Conservation (phyloP, 2,329 filamentous ascomycete species). For the Cercospora berteroae region DNA sequence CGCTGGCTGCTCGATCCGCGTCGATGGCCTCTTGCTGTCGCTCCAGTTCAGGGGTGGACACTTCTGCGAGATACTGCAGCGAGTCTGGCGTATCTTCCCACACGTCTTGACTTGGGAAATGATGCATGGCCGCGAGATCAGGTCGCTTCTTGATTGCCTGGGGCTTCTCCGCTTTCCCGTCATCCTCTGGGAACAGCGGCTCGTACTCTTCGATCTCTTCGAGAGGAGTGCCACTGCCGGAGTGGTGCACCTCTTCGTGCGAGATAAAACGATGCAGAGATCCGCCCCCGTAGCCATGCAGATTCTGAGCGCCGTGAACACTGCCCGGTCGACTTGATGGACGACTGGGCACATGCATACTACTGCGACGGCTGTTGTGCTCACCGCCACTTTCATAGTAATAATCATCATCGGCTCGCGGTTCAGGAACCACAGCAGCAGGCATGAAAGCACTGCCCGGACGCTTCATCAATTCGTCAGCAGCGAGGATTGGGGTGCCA, state of each 20-base stretch:
- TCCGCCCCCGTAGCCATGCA: conserved; percentile 47
- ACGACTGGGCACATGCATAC: conserved; percentile 57
- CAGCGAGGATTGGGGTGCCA: conserved; percentile 77
- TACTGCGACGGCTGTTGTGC: conserved; percentile 51
- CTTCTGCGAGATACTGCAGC: conserved; percentile 71
- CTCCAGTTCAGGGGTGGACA: conserved; percentile 68
- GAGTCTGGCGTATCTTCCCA: conserved; percentile 96
- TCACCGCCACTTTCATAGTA: conserved; percentile 51
- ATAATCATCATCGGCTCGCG: conserved; percentile 55
- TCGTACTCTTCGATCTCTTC: conserved; percentile 94
- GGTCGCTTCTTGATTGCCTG: conserved; percentile 56
- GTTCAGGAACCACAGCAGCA: conserved; percentile 71
- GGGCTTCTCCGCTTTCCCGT: conserved; percentile 55
- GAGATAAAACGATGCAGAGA: conserved; percentile 56
- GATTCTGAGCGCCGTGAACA: conserved; percentile 40
- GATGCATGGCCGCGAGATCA: conserved; percentile 49
- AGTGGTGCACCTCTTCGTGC: conserved; percentile 48
- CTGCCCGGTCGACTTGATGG: conserved; percentile 63
- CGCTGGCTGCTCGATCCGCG: conserved; percentile 32
- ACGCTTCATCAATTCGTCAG: conserved; percentile 80
- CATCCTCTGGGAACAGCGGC: conserved; percentile 78
- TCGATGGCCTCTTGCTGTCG: conserved; percentile 38
- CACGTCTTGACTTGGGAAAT: conserved; percentile 91
- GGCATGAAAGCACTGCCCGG: conserved; percentile 66
- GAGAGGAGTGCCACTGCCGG: conserved; percentile 62